Evolutionary conservation across 306 rosid species (phyloP), one percentile per base, ranked within the genome.

Genomic region (Sechiopsis laciniata): DNA sequence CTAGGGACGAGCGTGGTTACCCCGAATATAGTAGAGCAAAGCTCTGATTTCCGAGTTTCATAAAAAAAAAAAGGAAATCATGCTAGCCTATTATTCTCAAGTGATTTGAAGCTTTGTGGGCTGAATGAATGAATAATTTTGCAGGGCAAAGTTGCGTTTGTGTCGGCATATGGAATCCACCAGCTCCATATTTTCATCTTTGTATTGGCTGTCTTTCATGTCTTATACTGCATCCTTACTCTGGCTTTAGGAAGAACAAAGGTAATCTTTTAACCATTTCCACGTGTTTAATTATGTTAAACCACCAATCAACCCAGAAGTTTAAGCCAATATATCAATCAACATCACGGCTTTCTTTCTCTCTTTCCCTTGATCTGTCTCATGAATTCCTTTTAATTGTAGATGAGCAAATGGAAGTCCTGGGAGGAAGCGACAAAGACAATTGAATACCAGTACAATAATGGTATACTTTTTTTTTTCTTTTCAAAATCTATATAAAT

Each of bases 141-240:
- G 75, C 79, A 91, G 96, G 84, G 54, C 13, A 13, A 85, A 84
- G 92, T 91, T 10, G 89, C 96, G 51, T 87, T 91, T 26, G 80
- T 94, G 62, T 83, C 98, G 5, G 88, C 93, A n/a, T 90, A 94
- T 78, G 98, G 86, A 29, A 86, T 90, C 80, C 98, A 94, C 76
- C 87, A 94, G 85, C 96, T 94, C 58, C 98, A 94, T 58, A 54
- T 90, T 6, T 94, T 94, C 84, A 94, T 94, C 72, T 90, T 94
- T 76, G 82, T 80, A 51, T 69, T 94, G 5, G 99, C 96, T 11
- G 8, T 79, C 55, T 83, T 80, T 79, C 98, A 94, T 70, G 78
- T 94, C 11, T 77, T 90, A 3, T 87, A 86, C 15, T 94, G 98
- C 85, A 82, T 88, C 21, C 19, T 60, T 57, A 93, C 94, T 24